Conservation (phyloP, 164 flowering plant genomes). For the grape (Vitis vinifera) region ASM3070453v1 NC_081813.1:20890001-20890500, state of each 20-base stretch:
- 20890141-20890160: slow-evolving; percentile 38
- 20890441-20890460: slow-evolving; percentile 19
- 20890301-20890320: slow-evolving; percentile 21
- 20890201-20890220: slow-evolving; percentile 31
- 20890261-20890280: background rate
- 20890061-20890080: background rate
- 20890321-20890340: background rate
- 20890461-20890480: slow-evolving; percentile 18
- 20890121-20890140: slow-evolving; percentile 7
- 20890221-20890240: slow-evolving; percentile 22
- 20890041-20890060: too few relatives aligned
- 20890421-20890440: slow-evolving; percentile 23
- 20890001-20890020: background rate
- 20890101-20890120: background rate
- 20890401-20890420: slow-evolving; percentile 24
- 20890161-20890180: slow-evolving; percentile 1
- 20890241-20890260: background rate
- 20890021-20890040: slow-evolving; percentile 2
- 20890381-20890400: slow-evolving; percentile 24
- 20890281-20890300: background rate
- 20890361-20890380: slow-evolving; percentile 18
- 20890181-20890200: slow-evolving; percentile 16
- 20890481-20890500: slow-evolving; percentile 27
- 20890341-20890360: slow-evolving; percentile 33
- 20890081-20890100: background rate